Evolutionary conservation across 2,329 filamentous ascomycete genomes (phyloP), one percentile per base, ranked within the genome.

Genomic region (Cladobotryum mycophilum): DNA sequence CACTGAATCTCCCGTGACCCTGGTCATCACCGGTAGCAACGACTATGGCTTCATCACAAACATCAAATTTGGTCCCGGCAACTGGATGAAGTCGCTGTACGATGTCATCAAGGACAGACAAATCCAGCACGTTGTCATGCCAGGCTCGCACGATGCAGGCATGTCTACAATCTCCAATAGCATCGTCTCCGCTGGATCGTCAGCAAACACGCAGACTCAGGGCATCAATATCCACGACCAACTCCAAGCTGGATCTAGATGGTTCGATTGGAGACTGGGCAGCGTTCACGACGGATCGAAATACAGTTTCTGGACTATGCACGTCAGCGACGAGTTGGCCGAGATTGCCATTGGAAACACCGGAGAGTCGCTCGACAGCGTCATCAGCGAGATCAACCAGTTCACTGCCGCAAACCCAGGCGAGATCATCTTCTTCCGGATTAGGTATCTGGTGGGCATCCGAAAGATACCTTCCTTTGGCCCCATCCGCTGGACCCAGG

Each of bases 111-210:
- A 61, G 36, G 61, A 65, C 53, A 67, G 74, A 11, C 67, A 66
- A 1, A 58, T 78, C 0, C 69, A 70, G 47, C 67, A 76, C 30
- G 64, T 78, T 15, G 66, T 70, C 45, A 70, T 78, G 65, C 74
- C 74, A 0, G 75, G 74, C 8, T 68, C 71, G 3, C 74, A 78
- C 53, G 72, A 77, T 51, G 65, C 73, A 0, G 75, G 73, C n/a
- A 77, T 78, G 73, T 69, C 65, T 20, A 63, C 54, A 1, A 72
- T 73, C 53, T 68, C 61, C 13, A 49, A 57, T 43, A 56, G 60
- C 13, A 71, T 72, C 4, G 35, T 38, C 1, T 61, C 66, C 35
- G 62, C 70, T 11, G 72, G 69, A 3, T 20, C 20, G 5, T 20
- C 20, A 61, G 61, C 15, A 59, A 76, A 76, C 50, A 74, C 69